A percentile compares a stretch with the other conserved stretches of the same genome.
These are phyloP conservation scores for Noccaea bulbosa DNA, from an alignment of 345 rosid species.

Conservation along the genomic window DNA sequence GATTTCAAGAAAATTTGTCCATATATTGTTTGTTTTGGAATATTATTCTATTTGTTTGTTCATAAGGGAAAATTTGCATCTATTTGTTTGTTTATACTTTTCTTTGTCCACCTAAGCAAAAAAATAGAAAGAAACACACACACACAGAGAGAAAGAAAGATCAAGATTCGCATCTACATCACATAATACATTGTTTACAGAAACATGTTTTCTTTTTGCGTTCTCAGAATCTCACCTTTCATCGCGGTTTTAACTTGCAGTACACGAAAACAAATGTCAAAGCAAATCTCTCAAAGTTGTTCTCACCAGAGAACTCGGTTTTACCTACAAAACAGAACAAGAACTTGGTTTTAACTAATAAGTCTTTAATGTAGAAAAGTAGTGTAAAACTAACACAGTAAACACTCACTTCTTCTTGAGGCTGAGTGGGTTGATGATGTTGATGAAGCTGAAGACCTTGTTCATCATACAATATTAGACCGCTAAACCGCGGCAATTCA, in stretches of 20 bases:
- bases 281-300: slow-evolving; percentile 62
- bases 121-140: not conserved
- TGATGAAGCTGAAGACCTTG: slow-evolving; percentile 54
- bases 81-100: slow-evolving; percentile 18
- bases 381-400: not conserved
- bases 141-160: not conserved
- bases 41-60: slow-evolving; percentile 17
- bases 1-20: slow-evolving; percentile 12
- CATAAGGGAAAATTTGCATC: not conserved
- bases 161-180: slow-evolving; percentile 12
- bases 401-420: slow-evolving; percentile 32
- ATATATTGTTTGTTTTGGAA: slow-evolving; percentile 22
- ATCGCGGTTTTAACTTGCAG: slow-evolving; percentile 1
- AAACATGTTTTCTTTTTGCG: not conserved
- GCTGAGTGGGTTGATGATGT: slow-evolving; percentile 28
- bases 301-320: slow-evolving; percentile 45
- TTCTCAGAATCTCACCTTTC: slow-evolving; percentile 32
- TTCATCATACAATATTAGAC: slow-evolving; percentile 78
- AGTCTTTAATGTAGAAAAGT: not conserved
- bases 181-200: slow-evolving; percentile 14
- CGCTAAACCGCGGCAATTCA: slow-evolving; percentile 76
- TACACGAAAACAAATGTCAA: slow-evolving; percentile 19
- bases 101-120: slow-evolving; percentile 16
- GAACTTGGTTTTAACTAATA: too few species aligned
- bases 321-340: slow-evolving; percentile 44